Base-by-base conservation (phyloP, 371 early-diverging fungal genomes). In the Lichtheimia hyalospora region DNA sequence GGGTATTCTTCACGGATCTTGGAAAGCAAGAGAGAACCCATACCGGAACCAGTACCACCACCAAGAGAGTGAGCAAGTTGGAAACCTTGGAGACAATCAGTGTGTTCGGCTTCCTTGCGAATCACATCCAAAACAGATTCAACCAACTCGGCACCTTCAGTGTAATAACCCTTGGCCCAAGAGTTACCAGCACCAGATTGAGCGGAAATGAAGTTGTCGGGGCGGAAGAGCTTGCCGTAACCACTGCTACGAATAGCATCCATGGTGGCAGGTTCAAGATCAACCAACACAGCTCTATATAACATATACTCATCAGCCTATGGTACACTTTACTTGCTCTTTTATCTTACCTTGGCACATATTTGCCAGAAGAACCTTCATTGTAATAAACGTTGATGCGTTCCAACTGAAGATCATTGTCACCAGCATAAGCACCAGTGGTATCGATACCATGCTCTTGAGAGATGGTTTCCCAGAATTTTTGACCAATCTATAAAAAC, bases 201-300 rank as follows among this genome's bases (percentile, higher is more conserved):
- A 18, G 92, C 94, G 76, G 84, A 86, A 54, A 93, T 80, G 60
- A 93, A 92, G 81, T 93, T 93, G 68, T 95, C 96, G 57, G 96
- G 96, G 57, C 93, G 87, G 84, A 89, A 95, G 48, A 95, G 81
- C 53, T 83, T 74, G 50, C 90, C 90, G 61, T 85, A 88, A 49
- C 86, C 80, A 53, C 91, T 79, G 49, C 85, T 69, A 72, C 86
- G 92, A 68, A 98, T 89, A 43, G 94, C 87, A 73, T 99, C 99
- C 93, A 99, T 97, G 61, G 99, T 98, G 58, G 98, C 99, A 44
- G 99, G 99, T 84, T 99, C 99, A 41, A 99, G 82, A 84, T 99
- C 99, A 57, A 99, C 96, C 48, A 99, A 82, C 63, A 99, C 97
- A 54, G 99, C 96, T 72, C 99, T 74, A n/a, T n/a, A n/a, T n/a